Evolutionary conservation across 768 basidiomycete species (phyloP), one percentile per base, ranked within the genome.

Genomic region (Lactifluus hygrophoroides): DNA sequence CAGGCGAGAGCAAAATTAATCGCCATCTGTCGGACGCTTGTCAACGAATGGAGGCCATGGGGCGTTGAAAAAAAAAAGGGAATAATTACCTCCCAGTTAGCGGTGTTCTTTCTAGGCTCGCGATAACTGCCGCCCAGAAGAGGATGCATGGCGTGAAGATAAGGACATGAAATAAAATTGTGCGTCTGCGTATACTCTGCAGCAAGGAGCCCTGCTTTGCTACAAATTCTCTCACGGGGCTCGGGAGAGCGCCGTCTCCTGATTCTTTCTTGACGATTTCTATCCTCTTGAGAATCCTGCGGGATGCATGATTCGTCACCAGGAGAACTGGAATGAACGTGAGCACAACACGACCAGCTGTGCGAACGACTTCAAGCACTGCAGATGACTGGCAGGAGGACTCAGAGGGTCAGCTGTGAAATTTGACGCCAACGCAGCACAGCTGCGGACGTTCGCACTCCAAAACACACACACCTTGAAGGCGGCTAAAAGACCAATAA

Each of bases 1-100:
- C 88, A 2, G 94, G 93, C 3, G 91, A 93, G 16, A 96, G 78
- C 9, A 94, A 76, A 60, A 96, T 94, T 64, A 93, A 71, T 53
- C 94, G 80, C 86, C 88, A 90, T 66, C 92, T 91, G 62, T 28
- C 28, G 7, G n/a, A 54, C 9, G 3, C 14, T 30, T 3, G 30
- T 21, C 21, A 2, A 37, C 27, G 56, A 64, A 58, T 21, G 47
- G 17, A 16, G 25, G 23, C n/a, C 37, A 23, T 21, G 14, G 27
- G 32, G n/a, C n/a, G n/a, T n/a, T n/a, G n/a, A 27, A 50, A 23
- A n/a, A n/a, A n/a, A 30, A 19, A 42, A 10, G 10, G 10, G 47
- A 17, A 13, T 14, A 27, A 35, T 30, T 61, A 90, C 88, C 90
- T 79, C 69, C 90, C 90, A n/a, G 90, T 91, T 53, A 93, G 73